These are phyloP conservation scores for Chlamydomonas eustigma DNA, from an alignment of 139 green algal species.

Conservation along the genomic window DNA sequence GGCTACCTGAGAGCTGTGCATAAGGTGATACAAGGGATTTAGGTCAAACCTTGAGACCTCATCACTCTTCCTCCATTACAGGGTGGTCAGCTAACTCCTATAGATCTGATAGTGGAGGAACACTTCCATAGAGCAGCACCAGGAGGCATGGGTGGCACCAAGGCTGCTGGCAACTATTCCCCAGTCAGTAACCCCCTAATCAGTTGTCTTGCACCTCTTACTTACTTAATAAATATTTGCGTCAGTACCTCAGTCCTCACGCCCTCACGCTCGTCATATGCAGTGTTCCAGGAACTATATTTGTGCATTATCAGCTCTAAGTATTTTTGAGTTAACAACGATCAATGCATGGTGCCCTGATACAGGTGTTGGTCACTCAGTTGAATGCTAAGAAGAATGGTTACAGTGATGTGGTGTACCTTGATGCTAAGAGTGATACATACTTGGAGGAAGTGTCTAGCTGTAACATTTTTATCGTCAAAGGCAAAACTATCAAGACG, in stretches of 20 bases:
- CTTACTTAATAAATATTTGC: no score
- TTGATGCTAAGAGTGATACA: constrained; percentile 78
- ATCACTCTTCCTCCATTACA: constrained; percentile 36
- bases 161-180: constrained; percentile 41
- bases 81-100: constrained; percentile 87
- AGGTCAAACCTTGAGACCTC: no score
- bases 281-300: no score
- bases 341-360: no score
- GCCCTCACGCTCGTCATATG: no score
- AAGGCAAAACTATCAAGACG: constrained; percentile 83
- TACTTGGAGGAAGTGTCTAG: constrained; percentile 50
- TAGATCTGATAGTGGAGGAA: constrained; percentile 94
- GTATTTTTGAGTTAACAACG: no score
- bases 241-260: no score
- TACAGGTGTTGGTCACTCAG: constrained; percentile 76
- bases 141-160: constrained; percentile 92
- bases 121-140: constrained; percentile 91
- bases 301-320: no score
- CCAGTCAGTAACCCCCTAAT: no score
- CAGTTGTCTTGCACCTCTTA: no score
- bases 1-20: no score
- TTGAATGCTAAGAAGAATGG: constrained; percentile 76
- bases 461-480: constrained; percentile 86
- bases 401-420: constrained; percentile 82
- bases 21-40: no score